Conservation (phyloP, 768 basidiomycete species). For the Lanmaoa pseudosensibilis region DNA sequence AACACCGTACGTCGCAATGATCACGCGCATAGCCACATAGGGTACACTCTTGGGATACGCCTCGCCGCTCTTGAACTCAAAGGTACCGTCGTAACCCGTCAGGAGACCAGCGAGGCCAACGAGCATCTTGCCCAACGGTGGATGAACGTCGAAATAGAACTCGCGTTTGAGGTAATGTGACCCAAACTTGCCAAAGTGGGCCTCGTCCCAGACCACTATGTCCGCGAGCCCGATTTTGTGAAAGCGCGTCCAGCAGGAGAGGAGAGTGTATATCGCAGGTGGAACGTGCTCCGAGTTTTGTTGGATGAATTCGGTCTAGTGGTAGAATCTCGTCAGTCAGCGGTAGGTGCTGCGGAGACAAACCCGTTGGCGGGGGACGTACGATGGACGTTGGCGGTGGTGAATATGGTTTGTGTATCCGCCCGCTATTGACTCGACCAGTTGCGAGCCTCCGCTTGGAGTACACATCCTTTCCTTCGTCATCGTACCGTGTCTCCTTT, state of each 20-base stretch:
- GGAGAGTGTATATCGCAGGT: slow-evolving; percentile 84
- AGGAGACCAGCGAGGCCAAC: slow-evolving; percentile 91
- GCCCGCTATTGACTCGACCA: slow-evolving; percentile 54
- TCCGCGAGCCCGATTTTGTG: slow-evolving; percentile 87
- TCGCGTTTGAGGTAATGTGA: slow-evolving; percentile 98
- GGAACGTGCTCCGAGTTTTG: slow-evolving; percentile 81
- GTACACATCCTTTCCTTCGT: slow-evolving; percentile 70
- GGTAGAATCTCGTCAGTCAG: background rate
- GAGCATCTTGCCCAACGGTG: slow-evolving; percentile 98
- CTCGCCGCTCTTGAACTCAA: slow-evolving; percentile 93
- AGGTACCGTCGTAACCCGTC: slow-evolving; percentile 87
- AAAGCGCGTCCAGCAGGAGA: slow-evolving; percentile 94
- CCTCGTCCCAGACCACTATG: slow-evolving; percentile 97
- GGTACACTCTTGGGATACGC: slow-evolving; percentile 83
- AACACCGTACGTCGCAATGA: slow-evolving; percentile 92
- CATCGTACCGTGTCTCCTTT: slow-evolving; percentile 41
- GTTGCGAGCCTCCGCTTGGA: slow-evolving; percentile 44
- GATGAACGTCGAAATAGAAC: slow-evolving; percentile 99
- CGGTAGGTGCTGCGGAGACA: slow-evolving; percentile 8
- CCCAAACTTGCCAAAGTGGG: slow-evolving; percentile 99
- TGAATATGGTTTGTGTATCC: slow-evolving; percentile 54
- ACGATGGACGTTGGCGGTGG: slow-evolving; percentile 70
- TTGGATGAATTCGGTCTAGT: slow-evolving; percentile 69
- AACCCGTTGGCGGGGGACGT: slow-evolving; percentile 24
- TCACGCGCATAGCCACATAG: slow-evolving; percentile 91